Percentiles rank a stretch among this genome's conserved stretches.
These are phyloP conservation scores for Dalbergia cochinchinensis DNA, from an alignment of 306 rosid species.

Conservation along the genomic window DNA sequence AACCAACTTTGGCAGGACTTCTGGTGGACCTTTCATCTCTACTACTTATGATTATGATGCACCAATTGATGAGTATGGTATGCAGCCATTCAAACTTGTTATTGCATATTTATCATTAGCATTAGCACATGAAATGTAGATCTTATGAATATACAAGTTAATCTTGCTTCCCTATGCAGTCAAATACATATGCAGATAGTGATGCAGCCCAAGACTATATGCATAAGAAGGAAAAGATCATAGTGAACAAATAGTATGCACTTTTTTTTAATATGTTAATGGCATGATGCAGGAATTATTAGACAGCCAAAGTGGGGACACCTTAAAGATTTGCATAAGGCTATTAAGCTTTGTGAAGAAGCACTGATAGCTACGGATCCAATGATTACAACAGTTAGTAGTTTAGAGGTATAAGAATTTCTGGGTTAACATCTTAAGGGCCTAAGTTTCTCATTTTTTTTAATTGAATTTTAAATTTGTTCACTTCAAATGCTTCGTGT, in stretches of 20 bases:
- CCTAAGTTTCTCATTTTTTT: too few species aligned
- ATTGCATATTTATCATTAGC: not conserved
- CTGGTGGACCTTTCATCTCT: slow-evolving; percentile 91
- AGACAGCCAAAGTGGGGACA: slow-evolving; percentile 99
- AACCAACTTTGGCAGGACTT: slow-evolving; percentile 84
- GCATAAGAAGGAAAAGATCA: not conserved
- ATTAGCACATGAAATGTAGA: too few species aligned
- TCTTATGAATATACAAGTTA: too few species aligned
- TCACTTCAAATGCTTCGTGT: too few species aligned
- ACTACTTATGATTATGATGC: slow-evolving; percentile 97
- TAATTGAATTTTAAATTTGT: too few species aligned
- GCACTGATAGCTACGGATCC: slow-evolving; percentile 87
- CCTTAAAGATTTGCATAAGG: slow-evolving; percentile 86
- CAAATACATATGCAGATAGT: not conserved
- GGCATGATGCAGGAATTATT: slow-evolving; percentile 70
- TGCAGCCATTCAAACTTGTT: slow-evolving; percentile 34
- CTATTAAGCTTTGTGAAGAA: slow-evolving; percentile 85
- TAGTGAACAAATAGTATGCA: not conserved
- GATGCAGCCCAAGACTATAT: not conserved
- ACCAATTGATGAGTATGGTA: slow-evolving; percentile 96
- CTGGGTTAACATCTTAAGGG: too few species aligned
- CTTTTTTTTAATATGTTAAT: slow-evolving; percentile 17
- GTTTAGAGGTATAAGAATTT: slow-evolving; percentile 69
- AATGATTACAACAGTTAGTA: slow-evolving; percentile 69
- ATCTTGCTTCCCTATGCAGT: too few species aligned